Base-by-base conservation (phyloP, 177 flowering plant species). In the Vitis hybrid region DNA sequence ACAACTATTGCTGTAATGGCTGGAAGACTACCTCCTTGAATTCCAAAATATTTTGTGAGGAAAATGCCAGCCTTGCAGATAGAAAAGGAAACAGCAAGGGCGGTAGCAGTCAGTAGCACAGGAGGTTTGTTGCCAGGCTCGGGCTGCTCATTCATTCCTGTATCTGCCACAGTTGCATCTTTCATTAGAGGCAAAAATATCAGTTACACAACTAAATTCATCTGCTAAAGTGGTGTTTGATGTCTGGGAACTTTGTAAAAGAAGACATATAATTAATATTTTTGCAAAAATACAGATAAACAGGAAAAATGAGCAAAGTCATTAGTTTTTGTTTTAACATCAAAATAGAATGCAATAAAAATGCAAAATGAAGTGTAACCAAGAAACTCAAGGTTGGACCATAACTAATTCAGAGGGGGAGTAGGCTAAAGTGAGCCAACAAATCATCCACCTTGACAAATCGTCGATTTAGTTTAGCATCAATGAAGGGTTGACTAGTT, bases 11-110 rank as follows among this genome's bases (percentile, higher is more conserved):
- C 98, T 70, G 97, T 92, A 51, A 87, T 72, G 58, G 75, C 85
- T 46, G 97, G 97, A 67, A 94, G 87, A 73, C 70, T 81, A 12
- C 91, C 91, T 18, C 97, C 97, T 73, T 81, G 81, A 72, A 89
- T 74, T 51, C 87, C 79, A 24, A 88, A 74, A 24, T 62, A 70
- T 67, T 80, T 82, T n/a, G 88, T 72, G 32, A 89, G 56, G 52
- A 51, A 85, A 71, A 84, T 56, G 12, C 80, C 87, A 62, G 74
- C 24, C 78, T 83, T 91, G 84, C 98, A 92, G 57, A 94, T 89
- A 35, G 86, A 85, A 60, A 91, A 79, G 16, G 98, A 87, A 60
- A 90, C 78, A 56, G 97, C 88, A 72, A 94, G 74, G 56, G 94
- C 87, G 18, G 93, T 79, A 68, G 97, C 94, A 62, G 81, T 82